Percentiles rank a stretch among this genome's conserved stretches.
Conservation (phyloP, 2,329 filamentous ascomycete genomes). For the Nannizzia gypsea region DNA sequence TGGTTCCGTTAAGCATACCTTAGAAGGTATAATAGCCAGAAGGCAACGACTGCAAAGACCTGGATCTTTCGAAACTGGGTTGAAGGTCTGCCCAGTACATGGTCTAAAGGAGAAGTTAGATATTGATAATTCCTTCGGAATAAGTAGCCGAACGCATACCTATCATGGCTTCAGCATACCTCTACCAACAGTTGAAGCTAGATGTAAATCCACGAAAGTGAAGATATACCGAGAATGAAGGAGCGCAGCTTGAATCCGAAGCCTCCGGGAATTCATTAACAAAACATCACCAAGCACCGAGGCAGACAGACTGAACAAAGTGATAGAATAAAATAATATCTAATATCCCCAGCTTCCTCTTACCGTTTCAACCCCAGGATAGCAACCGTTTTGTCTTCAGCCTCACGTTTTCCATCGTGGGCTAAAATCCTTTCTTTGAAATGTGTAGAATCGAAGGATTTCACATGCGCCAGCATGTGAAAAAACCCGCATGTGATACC, state of each 20-base stretch:
- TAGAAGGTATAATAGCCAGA: conserved; percentile 79
- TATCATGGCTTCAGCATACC: not conserved
- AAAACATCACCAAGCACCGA: not conserved
- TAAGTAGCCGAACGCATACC: not conserved
- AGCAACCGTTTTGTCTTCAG: not conserved
- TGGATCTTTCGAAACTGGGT: conserved; percentile 85
- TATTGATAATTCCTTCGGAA: not conserved
- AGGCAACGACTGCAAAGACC: conserved; percentile 77
- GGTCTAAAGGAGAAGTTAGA: conserved; percentile 44
- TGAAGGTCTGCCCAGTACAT: conserved; percentile 82
- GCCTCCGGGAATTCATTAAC: not conserved
- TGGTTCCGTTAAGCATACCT: conserved; percentile 42
- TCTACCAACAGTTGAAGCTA: not conserved
- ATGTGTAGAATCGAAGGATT: not conserved
- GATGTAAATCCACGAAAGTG: not conserved
- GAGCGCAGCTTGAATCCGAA: not conserved
- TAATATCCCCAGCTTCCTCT: not conserved
- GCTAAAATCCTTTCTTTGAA: not conserved
- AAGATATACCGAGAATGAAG: not conserved
- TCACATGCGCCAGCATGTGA: conserved; percentile 4
- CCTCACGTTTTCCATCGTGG: not conserved
- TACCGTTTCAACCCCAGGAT: not conserved
- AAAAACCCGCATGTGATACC: not conserved
- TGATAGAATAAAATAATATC: not conserved
- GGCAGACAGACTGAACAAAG: not conserved